Base-by-base conservation (phyloP, 805 yeast species). In the Ascoidea rubescens region DNA sequence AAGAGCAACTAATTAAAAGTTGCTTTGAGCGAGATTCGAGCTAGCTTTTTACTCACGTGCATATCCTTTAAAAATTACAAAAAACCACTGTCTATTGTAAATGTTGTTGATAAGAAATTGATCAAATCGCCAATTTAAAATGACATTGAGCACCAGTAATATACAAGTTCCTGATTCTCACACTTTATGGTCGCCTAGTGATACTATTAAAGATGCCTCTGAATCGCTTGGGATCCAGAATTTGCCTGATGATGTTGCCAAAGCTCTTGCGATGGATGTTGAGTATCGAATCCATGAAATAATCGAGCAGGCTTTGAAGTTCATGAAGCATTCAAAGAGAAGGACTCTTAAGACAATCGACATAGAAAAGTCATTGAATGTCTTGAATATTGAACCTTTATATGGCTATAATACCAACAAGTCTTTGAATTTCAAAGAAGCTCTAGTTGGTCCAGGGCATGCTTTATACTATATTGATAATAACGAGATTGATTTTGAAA, bases 241-340 rank as follows among this genome's bases (percentile, higher is more conserved):
- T 53, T 71, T 93, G 49, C 86, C 87, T 37, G 98, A 91, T 51
- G 99, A 95, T 55, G 96, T 91, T 1, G 85, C 96, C 49, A 87
- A 88, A 62, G 87, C 93, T 56, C 71, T 93, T 55, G 98, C 99
- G 5, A 93, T 93, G 99, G 99, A 93, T 64, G 95, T 93, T n/a
- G 99, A 93, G 69, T 93, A 95, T 65, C 78, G 99, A 56, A 87
- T 93, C 57, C 91, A 91, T 65, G 98, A 93, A 68, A 86, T 93
- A 45, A 71, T 95, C 55, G 99, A 93, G 65, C 96, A 93, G 58
- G 98, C 99, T 21, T 80, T 85, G 52, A 93, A 93, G 66, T 91
- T 91, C 67, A 93, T 91, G 91, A 77, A 96, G 59, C 97, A 93
- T 66, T 80, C 93, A 31, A 91, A 90, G 66, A 72, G 98, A 48